Evolutionary conservation across 2,329 filamentous ascomycete species (phyloP).

Genomic region (Sporothrix curviconia): DNA sequence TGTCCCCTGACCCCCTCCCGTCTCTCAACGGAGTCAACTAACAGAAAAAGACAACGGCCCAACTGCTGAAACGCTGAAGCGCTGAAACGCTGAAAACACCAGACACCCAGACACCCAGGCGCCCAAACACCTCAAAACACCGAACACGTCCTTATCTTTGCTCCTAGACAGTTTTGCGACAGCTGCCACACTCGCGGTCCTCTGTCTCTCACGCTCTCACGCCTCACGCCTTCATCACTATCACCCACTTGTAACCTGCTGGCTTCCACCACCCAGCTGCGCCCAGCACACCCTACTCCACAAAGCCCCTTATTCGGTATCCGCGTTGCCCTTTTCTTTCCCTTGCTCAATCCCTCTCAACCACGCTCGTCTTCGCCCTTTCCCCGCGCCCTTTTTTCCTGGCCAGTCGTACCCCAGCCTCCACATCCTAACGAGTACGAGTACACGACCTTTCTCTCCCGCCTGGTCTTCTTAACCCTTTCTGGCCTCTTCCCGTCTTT

Average conservation of each 20-base stretch:
- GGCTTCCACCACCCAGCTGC: neutral
- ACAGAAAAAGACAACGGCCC: slow-evolving; percentile 4
- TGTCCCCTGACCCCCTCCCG: neutral
- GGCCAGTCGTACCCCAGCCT: no score
- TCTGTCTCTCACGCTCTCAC: neutral
- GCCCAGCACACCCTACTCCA: slow-evolving; percentile 2
- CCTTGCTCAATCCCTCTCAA: no score
- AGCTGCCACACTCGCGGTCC: neutral
- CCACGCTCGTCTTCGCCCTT: neutral
- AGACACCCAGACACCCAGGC: no score
- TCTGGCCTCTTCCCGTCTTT: slow-evolving; percentile 4
- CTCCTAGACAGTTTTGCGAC: neutral
- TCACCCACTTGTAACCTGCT: neutral
- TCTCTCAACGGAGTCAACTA: neutral
- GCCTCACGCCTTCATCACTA: neutral
- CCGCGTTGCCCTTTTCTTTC: slow-evolving; percentile 3
- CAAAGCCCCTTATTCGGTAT: slow-evolving; percentile 6
- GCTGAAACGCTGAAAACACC: neutral
- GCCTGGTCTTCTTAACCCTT: slow-evolving; percentile 6
- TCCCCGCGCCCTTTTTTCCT: neutral
- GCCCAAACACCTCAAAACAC: neutral
- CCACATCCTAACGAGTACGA: neutral
- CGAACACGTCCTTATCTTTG: neutral
- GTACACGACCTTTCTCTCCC: slow-evolving; percentile 3
- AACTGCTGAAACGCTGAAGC: neutral